Evolutionary conservation across 768 basidiomycete genomes (phyloP).

Genomic region (Mrakia hoshinonis): DNA sequence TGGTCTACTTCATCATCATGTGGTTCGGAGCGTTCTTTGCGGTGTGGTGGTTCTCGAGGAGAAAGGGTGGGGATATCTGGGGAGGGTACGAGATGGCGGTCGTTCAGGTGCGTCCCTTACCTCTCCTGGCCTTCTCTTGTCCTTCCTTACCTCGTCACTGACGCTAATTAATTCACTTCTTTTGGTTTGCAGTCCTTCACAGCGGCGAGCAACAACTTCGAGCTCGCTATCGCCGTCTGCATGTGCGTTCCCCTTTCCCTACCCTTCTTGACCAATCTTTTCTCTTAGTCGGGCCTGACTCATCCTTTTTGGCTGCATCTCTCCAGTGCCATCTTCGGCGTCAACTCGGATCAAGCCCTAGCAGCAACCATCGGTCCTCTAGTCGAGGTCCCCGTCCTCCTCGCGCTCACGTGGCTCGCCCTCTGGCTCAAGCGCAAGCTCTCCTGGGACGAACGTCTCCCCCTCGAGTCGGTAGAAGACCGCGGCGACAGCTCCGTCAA

Average conservation of each 20-base stretch:
- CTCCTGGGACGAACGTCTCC: constrained; percentile 40
- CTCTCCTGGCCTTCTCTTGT: neutral
- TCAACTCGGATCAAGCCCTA: constrained; percentile 66
- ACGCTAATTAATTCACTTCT: neutral
- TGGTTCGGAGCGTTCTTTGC: constrained; percentile 49
- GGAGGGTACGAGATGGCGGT: constrained; percentile 62
- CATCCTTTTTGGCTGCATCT: neutral
- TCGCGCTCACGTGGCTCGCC: constrained; percentile 60
- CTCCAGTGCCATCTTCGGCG: constrained; percentile 64
- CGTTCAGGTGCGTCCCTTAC: constrained; percentile 46
- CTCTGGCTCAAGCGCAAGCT: constrained; percentile 46
- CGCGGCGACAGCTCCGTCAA: no score
- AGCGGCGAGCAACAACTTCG: constrained; percentile 68
- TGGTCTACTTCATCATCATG: constrained; percentile 63
- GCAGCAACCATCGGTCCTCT: constrained; percentile 53
- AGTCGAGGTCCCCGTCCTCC: constrained; percentile 59
- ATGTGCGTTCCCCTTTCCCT: neutral
- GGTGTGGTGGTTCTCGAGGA: constrained; percentile 45
- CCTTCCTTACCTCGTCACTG: neutral
- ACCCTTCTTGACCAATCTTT: neutral
- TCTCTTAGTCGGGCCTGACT: neutral
- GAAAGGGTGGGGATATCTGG: constrained; percentile 37
- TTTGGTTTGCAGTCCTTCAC: constrained; percentile 61
- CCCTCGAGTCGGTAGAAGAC: neutral
- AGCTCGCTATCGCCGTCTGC: constrained; percentile 70